Evolutionary conservation across 1,139 yeast species (phyloP).

Genomic region (Kluyveromyces sp.): DNA sequence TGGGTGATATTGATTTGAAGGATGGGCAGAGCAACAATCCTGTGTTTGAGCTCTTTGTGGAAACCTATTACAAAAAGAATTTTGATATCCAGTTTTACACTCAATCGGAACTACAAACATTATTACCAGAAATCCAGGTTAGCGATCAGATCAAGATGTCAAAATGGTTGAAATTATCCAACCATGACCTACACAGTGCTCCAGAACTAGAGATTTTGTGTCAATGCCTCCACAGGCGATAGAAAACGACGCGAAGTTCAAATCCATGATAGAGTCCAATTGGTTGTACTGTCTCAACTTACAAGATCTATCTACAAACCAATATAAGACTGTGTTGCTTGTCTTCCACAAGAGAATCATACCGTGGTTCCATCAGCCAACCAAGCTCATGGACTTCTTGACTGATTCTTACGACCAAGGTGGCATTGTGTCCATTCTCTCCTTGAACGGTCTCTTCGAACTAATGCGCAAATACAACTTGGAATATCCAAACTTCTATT

Average conservation of each 20-base stretch:
- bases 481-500: constrained; percentile 88
- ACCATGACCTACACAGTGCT: constrained; percentile 31
- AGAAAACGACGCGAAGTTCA: constrained; percentile 51
- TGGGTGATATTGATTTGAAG: constrained; percentile 39
- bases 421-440: constrained; percentile 65
- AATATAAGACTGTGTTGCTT: constrained; percentile 61
- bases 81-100: constrained; percentile 68
- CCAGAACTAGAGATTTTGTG: constrained; percentile 33
- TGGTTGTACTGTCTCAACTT: constrained; percentile 52
- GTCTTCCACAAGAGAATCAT: constrained; percentile 78
- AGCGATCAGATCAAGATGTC: constrained; percentile 20
- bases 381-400: constrained; percentile 82
- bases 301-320: constrained; percentile 39
- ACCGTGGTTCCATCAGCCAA: constrained; percentile 75
- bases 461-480: constrained; percentile 75
- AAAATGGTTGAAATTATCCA: constrained; percentile 33
- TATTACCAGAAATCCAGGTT: constrained; percentile 16
- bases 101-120: constrained; percentile 36
- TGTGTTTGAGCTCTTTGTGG: constrained; percentile 52
- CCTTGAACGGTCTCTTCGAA: constrained; percentile 82
- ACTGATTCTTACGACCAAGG: constrained; percentile 73
- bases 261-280: constrained; percentile 58
- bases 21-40: constrained; percentile 40
- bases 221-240: constrained; percentile 48
- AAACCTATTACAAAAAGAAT: constrained; percentile 43